Conservation (phyloP, 1,139 yeast genomes). For the Diutina sp. region DNA sequence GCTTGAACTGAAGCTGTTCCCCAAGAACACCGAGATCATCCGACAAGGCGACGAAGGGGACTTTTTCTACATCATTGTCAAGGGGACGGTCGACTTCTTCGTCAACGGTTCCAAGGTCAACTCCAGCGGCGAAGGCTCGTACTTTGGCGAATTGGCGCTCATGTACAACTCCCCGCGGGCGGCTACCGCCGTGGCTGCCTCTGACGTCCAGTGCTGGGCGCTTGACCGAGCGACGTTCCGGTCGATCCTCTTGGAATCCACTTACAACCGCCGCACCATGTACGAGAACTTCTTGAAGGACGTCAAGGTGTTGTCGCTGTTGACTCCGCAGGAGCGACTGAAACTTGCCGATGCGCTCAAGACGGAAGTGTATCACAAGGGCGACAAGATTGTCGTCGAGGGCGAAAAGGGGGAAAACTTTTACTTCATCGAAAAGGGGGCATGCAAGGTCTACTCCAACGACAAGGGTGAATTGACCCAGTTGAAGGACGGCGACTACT, state of each 20-base stretch:
- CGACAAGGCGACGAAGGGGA: conserved; percentile 96
- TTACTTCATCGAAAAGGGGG: conserved; percentile 80
- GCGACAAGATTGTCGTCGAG: conserved; percentile 67
- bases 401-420: conserved; percentile 91
- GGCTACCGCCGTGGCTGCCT: conserved; percentile 76
- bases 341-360: conserved; percentile 91
- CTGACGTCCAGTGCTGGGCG: conserved; percentile 69
- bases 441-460: conserved; percentile 53
- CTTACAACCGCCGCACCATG: conserved; percentile 80
- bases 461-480: conserved; percentile 39
- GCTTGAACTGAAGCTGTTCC: conserved; percentile 54
- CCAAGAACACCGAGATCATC: conserved; percentile 56
- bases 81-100: conserved; percentile 70
- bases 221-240: conserved; percentile 89
- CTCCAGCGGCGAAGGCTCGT: conserved; percentile 71
- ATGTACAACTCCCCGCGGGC: conserved; percentile 98
- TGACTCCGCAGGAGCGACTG: conserved; percentile 76
- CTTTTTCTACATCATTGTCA: conserved; percentile 79
- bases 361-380: conserved; percentile 61
- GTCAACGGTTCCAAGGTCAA: conserved; percentile 67
- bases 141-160: conserved; percentile 92
- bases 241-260: conserved; percentile 78
- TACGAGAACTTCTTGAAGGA: conserved; percentile 83
- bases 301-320: conserved; percentile 63
- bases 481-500: conserved; percentile 69